A percentile compares a stretch with the other conserved stretches of the same genome.
Evolutionary conservation across 2,329 filamentous ascomycete species (phyloP).

Genomic region (Knoxdaviesia capensis): DNA sequence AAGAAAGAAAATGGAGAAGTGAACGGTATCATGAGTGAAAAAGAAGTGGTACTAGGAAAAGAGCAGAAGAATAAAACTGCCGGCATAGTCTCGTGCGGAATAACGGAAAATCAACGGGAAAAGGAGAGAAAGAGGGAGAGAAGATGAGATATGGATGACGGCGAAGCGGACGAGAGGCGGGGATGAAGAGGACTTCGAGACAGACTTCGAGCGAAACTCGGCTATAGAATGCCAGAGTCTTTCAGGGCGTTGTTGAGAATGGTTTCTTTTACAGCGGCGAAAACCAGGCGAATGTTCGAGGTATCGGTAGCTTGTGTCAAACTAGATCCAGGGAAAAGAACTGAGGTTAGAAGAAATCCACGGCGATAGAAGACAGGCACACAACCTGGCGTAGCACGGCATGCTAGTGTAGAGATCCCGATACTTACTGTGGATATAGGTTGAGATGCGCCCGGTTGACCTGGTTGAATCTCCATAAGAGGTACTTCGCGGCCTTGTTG

Average conservation of each 20-base stretch:
- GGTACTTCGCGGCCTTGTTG: conserved; percentile 92
- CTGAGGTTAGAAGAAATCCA: too few species aligned
- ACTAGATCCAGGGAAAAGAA: conserved; percentile 22
- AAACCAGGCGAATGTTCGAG: conserved; percentile 92
- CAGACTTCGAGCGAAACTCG: too few species aligned
- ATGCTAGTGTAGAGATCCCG: too few species aligned
- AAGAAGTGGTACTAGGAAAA: too few species aligned
- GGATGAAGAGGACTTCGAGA: not conserved
- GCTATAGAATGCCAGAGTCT: conserved; percentile 80
- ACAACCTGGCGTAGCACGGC: not conserved
- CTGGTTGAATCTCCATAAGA: conserved; percentile 97
- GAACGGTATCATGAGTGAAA: too few species aligned
- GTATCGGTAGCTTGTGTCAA: conserved; percentile 97
- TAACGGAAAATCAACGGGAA: too few species aligned
- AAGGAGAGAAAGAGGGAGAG: too few species aligned
- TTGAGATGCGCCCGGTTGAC: conserved; percentile 93
- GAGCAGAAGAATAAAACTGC: too few species aligned
- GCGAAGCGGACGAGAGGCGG: conserved; percentile 3
- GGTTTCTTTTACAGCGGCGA: conserved; percentile 95
- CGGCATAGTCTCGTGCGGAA: too few species aligned
- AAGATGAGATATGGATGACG: not conserved
- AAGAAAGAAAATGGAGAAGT: too few species aligned
- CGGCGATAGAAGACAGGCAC: too few species aligned
- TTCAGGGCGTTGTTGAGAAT: conserved; percentile 96
- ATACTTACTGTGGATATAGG: conserved; percentile 80